These are phyloP conservation scores for Tremellales sp. DNA, from an alignment of 1,284 basidiomycete genomes.

Conservation along the genomic window DNA sequence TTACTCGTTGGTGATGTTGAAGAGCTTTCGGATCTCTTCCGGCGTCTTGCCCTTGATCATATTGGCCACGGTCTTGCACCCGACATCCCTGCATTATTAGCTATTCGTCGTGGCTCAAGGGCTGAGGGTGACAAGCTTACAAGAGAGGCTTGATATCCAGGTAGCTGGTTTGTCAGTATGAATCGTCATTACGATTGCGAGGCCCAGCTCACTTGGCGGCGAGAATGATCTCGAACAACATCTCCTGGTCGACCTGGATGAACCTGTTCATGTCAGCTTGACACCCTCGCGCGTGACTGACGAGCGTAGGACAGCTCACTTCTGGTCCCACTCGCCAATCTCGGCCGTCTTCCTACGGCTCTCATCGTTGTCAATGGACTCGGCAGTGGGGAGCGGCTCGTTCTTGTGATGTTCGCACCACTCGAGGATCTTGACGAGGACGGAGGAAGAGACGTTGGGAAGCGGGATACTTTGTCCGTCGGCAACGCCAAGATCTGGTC, in stretches of 20 bases:
- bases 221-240: constrained; percentile 94
- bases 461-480: constrained; percentile 87
- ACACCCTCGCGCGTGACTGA: neutral
- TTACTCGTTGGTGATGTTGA: constrained; percentile 91
- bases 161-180: constrained; percentile 54
- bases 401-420: constrained; percentile 99
- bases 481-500: constrained; percentile 81
- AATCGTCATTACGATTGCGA: neutral
- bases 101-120: neutral
- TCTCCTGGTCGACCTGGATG: constrained; percentile 69
- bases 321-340: constrained; percentile 98
- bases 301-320: constrained; percentile 57
- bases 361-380: constrained; percentile 77
- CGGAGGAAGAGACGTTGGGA: constrained; percentile 93
- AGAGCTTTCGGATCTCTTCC: constrained; percentile 78
- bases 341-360: constrained; percentile 96
- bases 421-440: constrained; percentile 97
- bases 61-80: constrained; percentile 99
- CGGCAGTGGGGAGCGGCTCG: constrained; percentile 83
- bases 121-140: constrained; percentile 54
- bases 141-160: constrained; percentile 98
- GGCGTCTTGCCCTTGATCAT: constrained; percentile 93
- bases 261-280: constrained; percentile 3
- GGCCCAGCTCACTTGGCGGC: constrained; percentile 66
- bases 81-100: constrained; percentile 71